phyloP scores from a whole-genome alignment of 495 filamentous ascomycete genomes.

The Podospora appendiculata region DNA sequence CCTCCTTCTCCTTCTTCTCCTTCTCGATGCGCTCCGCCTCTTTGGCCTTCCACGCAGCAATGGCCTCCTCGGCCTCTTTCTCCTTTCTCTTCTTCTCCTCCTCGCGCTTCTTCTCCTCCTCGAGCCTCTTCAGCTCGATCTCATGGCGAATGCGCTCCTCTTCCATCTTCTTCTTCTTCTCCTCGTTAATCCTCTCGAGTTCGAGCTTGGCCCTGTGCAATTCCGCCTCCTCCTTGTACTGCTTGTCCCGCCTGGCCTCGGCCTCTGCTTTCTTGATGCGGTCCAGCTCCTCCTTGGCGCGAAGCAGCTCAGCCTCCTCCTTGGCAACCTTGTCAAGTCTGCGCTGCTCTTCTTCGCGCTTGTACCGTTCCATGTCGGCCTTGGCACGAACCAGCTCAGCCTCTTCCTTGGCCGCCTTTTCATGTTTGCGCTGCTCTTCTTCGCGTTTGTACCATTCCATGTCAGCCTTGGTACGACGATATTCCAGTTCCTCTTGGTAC shows the following conservation, averaged over 20 bases:
- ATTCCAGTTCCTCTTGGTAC: slow-evolving; percentile 22
- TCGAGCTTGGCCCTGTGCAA: slow-evolving; percentile 19
- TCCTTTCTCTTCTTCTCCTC: slow-evolving; percentile 37
- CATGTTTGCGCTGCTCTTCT: slow-evolving; percentile 25
- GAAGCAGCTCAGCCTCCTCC: slow-evolving; percentile 35
- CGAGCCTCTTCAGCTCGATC: slow-evolving; percentile 48
- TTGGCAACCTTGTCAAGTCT: slow-evolving; percentile 2
- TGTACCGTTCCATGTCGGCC: slow-evolving; percentile 11
- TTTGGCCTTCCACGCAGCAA: slow-evolving; percentile 48
- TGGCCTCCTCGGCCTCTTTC: slow-evolving; percentile 47
- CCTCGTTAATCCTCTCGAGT: slow-evolving; percentile 16
- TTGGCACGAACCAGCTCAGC: slow-evolving; percentile 16
- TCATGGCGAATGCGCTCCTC: slow-evolving; percentile 42
- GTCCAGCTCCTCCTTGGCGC: slow-evolving; percentile 35
- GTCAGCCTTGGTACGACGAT: slow-evolving; percentile 12
- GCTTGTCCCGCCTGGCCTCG: slow-evolving; percentile 33
- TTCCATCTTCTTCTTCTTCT: slow-evolving; percentile 38
- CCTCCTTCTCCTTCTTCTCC: slow-evolving; percentile 38
- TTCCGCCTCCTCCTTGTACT: slow-evolving; percentile 24
- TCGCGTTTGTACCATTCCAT: slow-evolving; percentile 7
- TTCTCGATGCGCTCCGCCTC: slow-evolving; percentile 41
- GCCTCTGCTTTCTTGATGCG: slow-evolving; percentile 28
- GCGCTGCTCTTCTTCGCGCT: slow-evolving; percentile 10
- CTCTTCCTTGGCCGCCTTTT: slow-evolving; percentile 20
- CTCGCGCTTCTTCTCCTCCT: slow-evolving; percentile 42